These are phyloP conservation scores for Euphorbia schlechtendalii DNA, from an alignment of 441 rosid genomes.

Conservation along the genomic window DNA sequence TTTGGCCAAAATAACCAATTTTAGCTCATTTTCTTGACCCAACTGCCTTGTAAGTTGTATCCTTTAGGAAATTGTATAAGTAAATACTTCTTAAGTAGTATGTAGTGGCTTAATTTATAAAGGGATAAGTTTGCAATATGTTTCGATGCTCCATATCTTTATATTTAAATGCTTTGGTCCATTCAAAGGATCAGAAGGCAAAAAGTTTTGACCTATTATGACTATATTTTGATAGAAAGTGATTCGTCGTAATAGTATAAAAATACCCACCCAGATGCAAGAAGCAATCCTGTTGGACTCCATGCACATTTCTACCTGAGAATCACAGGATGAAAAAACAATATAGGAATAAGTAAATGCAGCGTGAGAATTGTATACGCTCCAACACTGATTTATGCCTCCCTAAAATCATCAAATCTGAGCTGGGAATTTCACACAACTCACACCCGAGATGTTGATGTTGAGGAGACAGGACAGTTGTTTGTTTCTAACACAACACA, in stretches of 20 bases:
- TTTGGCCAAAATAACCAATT: slow-evolving; percentile 2
- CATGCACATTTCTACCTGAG: neutral
- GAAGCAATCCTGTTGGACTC: slow-evolving; percentile 87
- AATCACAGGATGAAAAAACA: neutral
- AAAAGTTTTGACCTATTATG: neutral
- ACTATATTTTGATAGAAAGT: neutral
- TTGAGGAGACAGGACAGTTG: slow-evolving; percentile 20
- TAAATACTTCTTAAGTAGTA: neutral
- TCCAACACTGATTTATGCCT: slow-evolving; percentile 89
- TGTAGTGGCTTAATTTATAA: neutral
- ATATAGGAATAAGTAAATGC: neutral
- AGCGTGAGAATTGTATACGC: slow-evolving; percentile 9
- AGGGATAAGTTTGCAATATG: neutral
- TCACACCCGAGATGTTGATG: slow-evolving; percentile 49
- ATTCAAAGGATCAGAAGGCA: slow-evolving; percentile 2
- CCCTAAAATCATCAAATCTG: slow-evolving; percentile 52
- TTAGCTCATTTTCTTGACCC: neutral
- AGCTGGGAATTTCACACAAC: slow-evolving; percentile 54
- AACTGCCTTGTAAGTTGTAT: neutral
- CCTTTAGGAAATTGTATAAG: neutral
- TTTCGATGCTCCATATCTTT: neutral
- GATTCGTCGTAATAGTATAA: neutral
- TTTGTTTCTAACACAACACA: neutral
- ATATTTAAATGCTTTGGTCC: neutral
- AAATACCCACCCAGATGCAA: slow-evolving; percentile 89